Conservation (phyloP, 202 grass and related monocot genomes). For the Zoysia matrella region DNA sequence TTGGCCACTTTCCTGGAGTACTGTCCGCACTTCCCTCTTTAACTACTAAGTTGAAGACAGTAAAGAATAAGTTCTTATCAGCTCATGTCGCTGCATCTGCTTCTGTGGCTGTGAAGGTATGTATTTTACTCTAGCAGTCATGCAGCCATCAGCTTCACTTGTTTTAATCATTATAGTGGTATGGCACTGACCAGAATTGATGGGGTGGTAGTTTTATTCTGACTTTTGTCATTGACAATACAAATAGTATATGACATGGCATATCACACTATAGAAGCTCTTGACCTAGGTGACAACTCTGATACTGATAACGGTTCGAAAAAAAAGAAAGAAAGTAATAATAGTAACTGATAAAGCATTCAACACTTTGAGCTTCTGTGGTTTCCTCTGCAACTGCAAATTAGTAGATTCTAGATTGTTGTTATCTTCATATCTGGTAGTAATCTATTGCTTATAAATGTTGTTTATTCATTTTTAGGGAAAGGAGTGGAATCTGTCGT, state of each 20-base stretch:
- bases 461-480: constrained; percentile 52
- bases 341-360: neutral
- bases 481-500: constrained; percentile 76
- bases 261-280: constrained; percentile 15
- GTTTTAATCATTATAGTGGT: constrained; percentile 11
- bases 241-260: neutral
- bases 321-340: neutral
- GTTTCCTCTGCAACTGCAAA: neutral
- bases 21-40: constrained; percentile 69
- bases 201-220: neutral
- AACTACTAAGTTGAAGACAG: constrained; percentile 66
- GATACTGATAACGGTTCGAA: neutral
- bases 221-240: neutral
- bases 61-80: constrained; percentile 83
- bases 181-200: neutral
- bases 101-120: constrained; percentile 58
- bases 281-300: constrained; percentile 1
- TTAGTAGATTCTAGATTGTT: constrained; percentile 4
- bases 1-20: constrained; percentile 67
- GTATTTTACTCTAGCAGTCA: constrained; percentile 11
- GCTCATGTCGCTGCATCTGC: constrained; percentile 54
- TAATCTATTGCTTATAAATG: constrained; percentile 20
- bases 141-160: neutral
- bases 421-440: constrained; percentile 2
- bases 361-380: neutral